Evolutionary conservation across 192 early-diverging fungal species (phyloP), one percentile per base, ranked within the genome.

Genomic region (Coemansia sp.): DNA sequence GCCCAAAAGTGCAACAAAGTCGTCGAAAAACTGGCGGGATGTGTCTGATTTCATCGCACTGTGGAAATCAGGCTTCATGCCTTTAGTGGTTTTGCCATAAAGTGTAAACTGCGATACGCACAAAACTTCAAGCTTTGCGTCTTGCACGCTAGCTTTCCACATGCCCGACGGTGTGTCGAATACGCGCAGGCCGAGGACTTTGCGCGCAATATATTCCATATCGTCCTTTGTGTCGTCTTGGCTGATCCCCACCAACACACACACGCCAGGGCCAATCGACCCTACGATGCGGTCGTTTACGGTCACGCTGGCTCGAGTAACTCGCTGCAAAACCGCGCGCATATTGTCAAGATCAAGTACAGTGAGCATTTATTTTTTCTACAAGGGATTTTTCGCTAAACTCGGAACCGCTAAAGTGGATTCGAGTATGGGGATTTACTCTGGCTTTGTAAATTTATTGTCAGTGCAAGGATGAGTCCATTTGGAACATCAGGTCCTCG

Each of bases 41-140:
- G 71, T 55, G 1, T 72, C 81, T 4, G 84, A 78, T 57, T 90
- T 90, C 93, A 95, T 95, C 2, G 94, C 91, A 25, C 87, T 66
- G 68, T 95, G 94, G 66, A 98, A 98, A 74, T 95, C 93, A 14
- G 94, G 96, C 71, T 98, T 98, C 34, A 81, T 79, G 17, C 88
- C 91, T 71, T 96, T 97, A 54, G 71, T 82, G 5, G 89, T 87
- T 22, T 86, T 81, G 12, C 86, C 94, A 66, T 92, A 95, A 21
- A 98, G 84, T 14, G 96, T 98, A 68, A 98, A 98, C 78, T 98
- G 96, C 4, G 89, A 90, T 7, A 96, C 93, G 81, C 90, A 90
- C 38, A 98, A 76, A 9, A 98, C 74, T 65, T 93, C 90, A 8
- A 87, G 72, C 0, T 82, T 86, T 7, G 85, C 62, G 59, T 94